Conservation (phyloP, 2,329 filamentous ascomycete species). For the Aspergillus ochraceoroseus region DNA sequence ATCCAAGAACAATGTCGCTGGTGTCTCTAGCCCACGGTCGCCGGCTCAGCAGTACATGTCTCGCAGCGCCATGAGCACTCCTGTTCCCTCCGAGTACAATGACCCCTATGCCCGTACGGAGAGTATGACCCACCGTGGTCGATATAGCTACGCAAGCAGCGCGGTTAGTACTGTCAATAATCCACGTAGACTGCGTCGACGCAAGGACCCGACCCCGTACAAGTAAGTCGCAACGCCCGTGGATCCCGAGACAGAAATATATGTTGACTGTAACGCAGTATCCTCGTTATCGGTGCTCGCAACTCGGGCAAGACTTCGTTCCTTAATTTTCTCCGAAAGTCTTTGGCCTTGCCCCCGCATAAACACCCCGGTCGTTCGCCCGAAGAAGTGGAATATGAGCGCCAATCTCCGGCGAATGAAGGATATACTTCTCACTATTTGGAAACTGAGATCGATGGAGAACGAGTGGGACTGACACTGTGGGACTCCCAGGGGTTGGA, state of each 20-base stretch:
- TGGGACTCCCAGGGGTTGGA: slow-evolving; percentile 97
- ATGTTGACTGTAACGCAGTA: slow-evolving; percentile 50
- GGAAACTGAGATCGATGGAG: slow-evolving; percentile 88
- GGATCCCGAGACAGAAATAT: background rate
- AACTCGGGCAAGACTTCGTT: slow-evolving; percentile 94
- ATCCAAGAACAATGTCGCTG: slow-evolving; percentile 58
- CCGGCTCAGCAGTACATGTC: slow-evolving; percentile 23
- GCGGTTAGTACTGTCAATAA: slow-evolving; percentile 88
- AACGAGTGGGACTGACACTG: slow-evolving; percentile 84
- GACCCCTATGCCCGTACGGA: slow-evolving; percentile 80
- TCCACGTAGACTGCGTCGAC: slow-evolving; percentile 81
- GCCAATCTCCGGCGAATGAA: slow-evolving; percentile 52
- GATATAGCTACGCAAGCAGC: slow-evolving; percentile 94
- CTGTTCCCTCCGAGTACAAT: slow-evolving; percentile 40
- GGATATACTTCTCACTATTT: slow-evolving; percentile 84
- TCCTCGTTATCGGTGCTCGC: slow-evolving; percentile 82
- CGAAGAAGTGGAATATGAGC: slow-evolving; percentile 54
- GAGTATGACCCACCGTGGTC: slow-evolving; percentile 94
- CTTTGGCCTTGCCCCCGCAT: slow-evolving; percentile 74
- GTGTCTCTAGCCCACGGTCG: slow-evolving; percentile 41
- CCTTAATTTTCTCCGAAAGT: slow-evolving; percentile 86
- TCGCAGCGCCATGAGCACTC: slow-evolving; percentile 25
- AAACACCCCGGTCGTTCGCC: slow-evolving; percentile 59
- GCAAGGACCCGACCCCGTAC: slow-evolving; percentile 96
- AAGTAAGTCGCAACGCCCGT: slow-evolving; percentile 63